A percentile compares a stretch with the other conserved stretches of the same genome.
Evolutionary conservation across 2,329 filamentous ascomycete genomes (phyloP).

Genomic region (Magnaporthiopsis poae): DNA sequence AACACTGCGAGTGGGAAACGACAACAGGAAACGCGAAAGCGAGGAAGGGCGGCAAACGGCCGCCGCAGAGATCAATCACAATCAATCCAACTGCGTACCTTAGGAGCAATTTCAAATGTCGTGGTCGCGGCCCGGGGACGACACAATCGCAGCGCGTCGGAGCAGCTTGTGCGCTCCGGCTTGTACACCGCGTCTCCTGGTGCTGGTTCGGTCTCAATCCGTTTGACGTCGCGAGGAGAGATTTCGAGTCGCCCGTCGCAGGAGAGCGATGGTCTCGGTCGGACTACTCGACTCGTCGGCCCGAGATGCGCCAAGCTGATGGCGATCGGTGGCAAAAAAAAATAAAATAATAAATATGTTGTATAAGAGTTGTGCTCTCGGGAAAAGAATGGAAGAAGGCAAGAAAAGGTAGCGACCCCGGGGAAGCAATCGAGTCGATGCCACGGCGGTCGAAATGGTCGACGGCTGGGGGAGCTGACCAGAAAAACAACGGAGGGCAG

Average conservation of each 20-base stretch:
- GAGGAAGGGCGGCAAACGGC: no score
- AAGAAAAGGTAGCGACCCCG: not conserved
- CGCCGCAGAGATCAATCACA: no score
- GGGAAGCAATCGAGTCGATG: not conserved
- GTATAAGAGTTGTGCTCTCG: not conserved
- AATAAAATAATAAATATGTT: not conserved
- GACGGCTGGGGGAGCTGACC: not conserved
- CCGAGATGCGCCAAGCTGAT: not conserved
- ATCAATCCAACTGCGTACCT: not conserved
- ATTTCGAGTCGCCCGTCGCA: not conserved
- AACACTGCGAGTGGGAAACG: not conserved
- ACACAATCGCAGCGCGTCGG: not conserved
- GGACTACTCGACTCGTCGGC: not conserved
- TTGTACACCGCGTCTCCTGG: not conserved
- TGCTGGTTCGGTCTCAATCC: not conserved
- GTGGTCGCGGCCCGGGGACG: no score
- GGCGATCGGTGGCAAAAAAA: not conserved
- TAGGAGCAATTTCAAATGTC: not conserved
- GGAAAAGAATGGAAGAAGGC: not conserved
- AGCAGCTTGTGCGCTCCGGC: conserved; percentile 4
- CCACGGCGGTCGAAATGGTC: not conserved
- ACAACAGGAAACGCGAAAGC: not conserved
- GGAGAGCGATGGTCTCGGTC: not conserved
- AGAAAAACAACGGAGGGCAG: not conserved
- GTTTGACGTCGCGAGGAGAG: not conserved